Evolutionary conservation across 768 basidiomycete species (phyloP), one percentile per base, ranked within the genome.

Genomic region (Mycena rosella): DNA sequence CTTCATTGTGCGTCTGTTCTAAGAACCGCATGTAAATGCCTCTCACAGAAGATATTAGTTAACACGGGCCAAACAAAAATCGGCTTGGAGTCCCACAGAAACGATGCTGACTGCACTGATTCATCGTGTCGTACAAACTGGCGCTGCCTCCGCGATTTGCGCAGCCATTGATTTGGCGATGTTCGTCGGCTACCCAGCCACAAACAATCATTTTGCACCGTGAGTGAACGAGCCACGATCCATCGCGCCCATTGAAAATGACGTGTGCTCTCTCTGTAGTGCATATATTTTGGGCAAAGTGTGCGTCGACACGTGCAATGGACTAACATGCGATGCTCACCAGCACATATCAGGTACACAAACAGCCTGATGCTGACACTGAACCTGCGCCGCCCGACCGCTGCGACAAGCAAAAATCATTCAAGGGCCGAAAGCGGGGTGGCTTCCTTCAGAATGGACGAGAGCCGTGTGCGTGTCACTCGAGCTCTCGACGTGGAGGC

Each of bases 181-280:
- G 44, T 59, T 60, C 26, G 17, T 54, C 5, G 44, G 58, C 1
- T 34, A 34, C 20, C 40, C 44, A 20, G 2, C n/a, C 13, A 54
- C 49, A 18, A 65, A 65, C 26, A 60, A 26, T n/a, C 57, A 65
- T 54, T 6, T 53, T 27, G 64, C 60, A 10, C 64, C 64, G 64
- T 65, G 44, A 42, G 64, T 20, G 20, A 38, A 44, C n/a, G 5
- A 44, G n/a, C n/a, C n/a, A n/a, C n/a, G 3, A 3, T 40, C 5
- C 32, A 5, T 26, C 5, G 18, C 7, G 10, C 20, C 29, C 17
- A 29, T 20, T 52, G 3, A 29, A 60, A 26, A 10, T 48, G 30
- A 29, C 36, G 36, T 18, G 40, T 51, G 7, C 48, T 3, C n/a
- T n/a, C n/a, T n/a, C 2, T 18, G 5, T 44, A 48, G 26, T 6